Conservation (phyloP, 441 rosid genomes). For the Erodium trifolium region DNA sequence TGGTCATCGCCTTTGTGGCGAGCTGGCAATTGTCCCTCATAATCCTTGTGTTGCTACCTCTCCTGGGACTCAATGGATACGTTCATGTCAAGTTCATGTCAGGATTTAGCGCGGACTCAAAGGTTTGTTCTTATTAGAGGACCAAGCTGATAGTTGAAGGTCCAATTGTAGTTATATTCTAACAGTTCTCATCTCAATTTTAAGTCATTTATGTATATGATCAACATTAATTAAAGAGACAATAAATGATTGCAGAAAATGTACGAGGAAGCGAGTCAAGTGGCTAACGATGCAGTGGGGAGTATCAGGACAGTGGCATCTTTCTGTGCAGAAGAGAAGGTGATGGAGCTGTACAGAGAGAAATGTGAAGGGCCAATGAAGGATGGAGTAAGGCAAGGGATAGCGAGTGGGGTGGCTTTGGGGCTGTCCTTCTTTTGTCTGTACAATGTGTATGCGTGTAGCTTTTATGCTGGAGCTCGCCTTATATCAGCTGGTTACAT, state of each 20-base stretch:
- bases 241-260: constrained; percentile 54
- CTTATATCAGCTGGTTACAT: constrained; percentile 53
- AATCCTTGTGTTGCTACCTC: constrained; percentile 41
- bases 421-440: constrained; percentile 53
- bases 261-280: constrained; percentile 85
- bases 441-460: constrained; percentile 50
- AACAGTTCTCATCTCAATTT: too few relatives aligned
- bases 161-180: too few relatives aligned
- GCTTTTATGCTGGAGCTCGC: constrained; percentile 82
- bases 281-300: constrained; percentile 75
- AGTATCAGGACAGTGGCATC: constrained; percentile 87
- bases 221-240: constrained; percentile 9
- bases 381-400: constrained; percentile 53
- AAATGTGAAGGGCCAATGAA: constrained; percentile 64
- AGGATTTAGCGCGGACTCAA: constrained; percentile 64
- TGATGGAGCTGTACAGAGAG: constrained; percentile 48
- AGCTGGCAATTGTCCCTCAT: constrained; percentile 55
- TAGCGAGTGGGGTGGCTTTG: constrained; percentile 55
- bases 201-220: too few relatives aligned
- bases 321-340: constrained; percentile 73
- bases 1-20: constrained; percentile 51
- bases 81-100: constrained; percentile 34
- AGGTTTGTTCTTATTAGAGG: too few relatives aligned
- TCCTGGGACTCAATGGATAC: constrained; percentile 39
- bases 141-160: too few relatives aligned